Conservation (phyloP, 495 filamentous ascomycete species). For the Entonaema liquescens region DNA sequence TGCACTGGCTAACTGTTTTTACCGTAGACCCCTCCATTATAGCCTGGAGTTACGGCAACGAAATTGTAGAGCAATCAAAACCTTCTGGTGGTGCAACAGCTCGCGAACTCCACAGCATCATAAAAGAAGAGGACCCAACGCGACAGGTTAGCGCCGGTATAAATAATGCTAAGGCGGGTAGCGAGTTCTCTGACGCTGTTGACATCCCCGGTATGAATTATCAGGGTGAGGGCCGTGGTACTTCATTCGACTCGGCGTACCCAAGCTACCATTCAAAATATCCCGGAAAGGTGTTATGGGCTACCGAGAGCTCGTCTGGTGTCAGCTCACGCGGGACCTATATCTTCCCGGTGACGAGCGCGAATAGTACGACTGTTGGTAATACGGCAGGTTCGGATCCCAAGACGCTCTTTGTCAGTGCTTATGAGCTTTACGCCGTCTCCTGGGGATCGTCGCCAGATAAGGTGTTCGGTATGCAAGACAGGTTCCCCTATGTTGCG, state of each 20-base stretch:
- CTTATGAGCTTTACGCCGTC: slow-evolving; percentile 58
- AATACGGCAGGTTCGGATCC: slow-evolving; percentile 42
- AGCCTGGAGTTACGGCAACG: slow-evolving; percentile 60
- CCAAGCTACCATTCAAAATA: slow-evolving; percentile 50
- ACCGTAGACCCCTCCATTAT: slow-evolving; percentile 55
- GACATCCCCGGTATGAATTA: slow-evolving; percentile 61
- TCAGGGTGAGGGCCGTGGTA: slow-evolving; percentile 57
- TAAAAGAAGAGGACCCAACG: slow-evolving; percentile 52
- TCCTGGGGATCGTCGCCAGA: slow-evolving; percentile 56
- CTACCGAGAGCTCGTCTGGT: slow-evolving; percentile 52
- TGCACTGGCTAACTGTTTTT: neutral
- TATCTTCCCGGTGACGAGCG: slow-evolving; percentile 57
- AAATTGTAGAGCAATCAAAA: slow-evolving; percentile 53
- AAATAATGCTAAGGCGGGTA: slow-evolving; percentile 48
- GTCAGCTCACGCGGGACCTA: slow-evolving; percentile 59
- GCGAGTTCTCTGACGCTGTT: slow-evolving; percentile 45
- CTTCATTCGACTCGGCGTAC: slow-evolving; percentile 43
- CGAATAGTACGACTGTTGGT: slow-evolving; percentile 41
- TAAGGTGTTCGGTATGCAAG: slow-evolving; percentile 58
- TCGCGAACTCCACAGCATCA: slow-evolving; percentile 47
- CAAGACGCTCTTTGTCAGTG: slow-evolving; percentile 46
- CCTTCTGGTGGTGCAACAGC: slow-evolving; percentile 42
- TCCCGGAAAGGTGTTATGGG: slow-evolving; percentile 57
- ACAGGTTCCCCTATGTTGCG: slow-evolving; percentile 51
- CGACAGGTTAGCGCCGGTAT: slow-evolving; percentile 51